Conservation (phyloP, 139 green algal genomes). For the Astrephomene gubernaculifera region DNA sequence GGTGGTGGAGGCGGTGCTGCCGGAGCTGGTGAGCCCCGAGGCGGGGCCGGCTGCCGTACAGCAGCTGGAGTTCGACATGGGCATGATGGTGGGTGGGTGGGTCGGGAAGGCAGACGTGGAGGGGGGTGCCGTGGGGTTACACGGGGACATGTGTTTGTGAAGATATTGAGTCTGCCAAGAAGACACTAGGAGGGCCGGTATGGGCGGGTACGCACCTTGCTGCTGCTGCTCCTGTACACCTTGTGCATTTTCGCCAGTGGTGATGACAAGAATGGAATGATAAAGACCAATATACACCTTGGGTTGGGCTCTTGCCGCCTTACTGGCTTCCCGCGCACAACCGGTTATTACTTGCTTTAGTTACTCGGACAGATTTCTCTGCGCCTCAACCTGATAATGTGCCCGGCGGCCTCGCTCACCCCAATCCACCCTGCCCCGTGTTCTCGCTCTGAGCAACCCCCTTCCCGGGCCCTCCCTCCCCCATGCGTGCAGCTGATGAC, state of each 20-base stretch:
- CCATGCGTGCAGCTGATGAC: conserved; percentile 18
- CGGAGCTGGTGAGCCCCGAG: conserved; percentile 11
- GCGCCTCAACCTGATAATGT: too few relatives aligned
- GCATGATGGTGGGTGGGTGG: conserved; percentile 26
- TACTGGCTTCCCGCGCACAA: too few relatives aligned
- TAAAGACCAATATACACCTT: too few relatives aligned
- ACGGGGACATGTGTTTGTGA: not conserved
- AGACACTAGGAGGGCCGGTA: not conserved
- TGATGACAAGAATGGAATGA: too few relatives aligned
- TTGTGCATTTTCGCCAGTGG: too few relatives aligned
- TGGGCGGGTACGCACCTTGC: not conserved
- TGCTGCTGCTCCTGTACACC: not conserved
- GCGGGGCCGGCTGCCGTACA: not conserved
- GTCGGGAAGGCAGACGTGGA: not conserved
- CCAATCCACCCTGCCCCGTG: not conserved
- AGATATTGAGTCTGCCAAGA: not conserved
- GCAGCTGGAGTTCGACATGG: conserved; percentile 32
- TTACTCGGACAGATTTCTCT: too few relatives aligned
- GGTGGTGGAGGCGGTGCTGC: conserved; percentile 33
- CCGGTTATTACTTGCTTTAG: too few relatives aligned
- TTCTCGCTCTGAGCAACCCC: not conserved
- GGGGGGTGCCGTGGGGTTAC: not conserved
- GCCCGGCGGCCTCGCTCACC: too few relatives aligned
- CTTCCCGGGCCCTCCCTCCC: not conserved
- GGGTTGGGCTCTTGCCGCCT: too few relatives aligned